These are phyloP conservation scores for Helichrysum umbraculigerum DNA, from an alignment of 129 eudicot genomes.

Conservation along the genomic window DNA sequence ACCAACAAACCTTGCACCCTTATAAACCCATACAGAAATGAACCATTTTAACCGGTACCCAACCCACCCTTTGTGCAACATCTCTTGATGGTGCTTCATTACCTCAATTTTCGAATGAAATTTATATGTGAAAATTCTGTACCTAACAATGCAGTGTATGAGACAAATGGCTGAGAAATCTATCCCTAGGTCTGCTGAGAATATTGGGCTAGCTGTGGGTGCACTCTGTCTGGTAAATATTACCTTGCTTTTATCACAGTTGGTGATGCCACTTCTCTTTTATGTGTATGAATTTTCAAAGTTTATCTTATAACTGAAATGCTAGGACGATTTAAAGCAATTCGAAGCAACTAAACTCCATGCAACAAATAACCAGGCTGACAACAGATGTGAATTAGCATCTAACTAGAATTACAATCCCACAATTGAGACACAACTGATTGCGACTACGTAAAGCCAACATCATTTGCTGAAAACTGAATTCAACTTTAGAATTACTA, in stretches of 20 bases:
- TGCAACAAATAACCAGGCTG: slow-evolving; percentile 2
- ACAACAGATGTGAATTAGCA: slow-evolving; percentile 2
- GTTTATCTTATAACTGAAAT: background rate
- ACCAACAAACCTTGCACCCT: background rate
- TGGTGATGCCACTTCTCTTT: slow-evolving; percentile 20
- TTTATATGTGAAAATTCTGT: background rate
- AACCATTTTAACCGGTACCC: background rate
- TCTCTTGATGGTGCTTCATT: background rate
- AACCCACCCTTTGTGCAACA: background rate
- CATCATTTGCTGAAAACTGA: background rate
- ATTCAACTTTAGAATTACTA: background rate
- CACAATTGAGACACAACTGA: slow-evolving; percentile 11
- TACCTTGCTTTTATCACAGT: slow-evolving; percentile 26
- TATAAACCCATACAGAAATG: background rate
- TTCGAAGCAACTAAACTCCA: background rate
- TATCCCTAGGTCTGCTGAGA: slow-evolving; percentile 88
- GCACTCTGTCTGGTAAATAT: slow-evolving; percentile 80
- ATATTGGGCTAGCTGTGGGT: slow-evolving; percentile 84
- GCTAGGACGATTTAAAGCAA: background rate
- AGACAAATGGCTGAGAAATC: slow-evolving; percentile 67
- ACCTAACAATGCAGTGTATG: slow-evolving; percentile 51
- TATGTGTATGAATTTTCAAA: background rate
- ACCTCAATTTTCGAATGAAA: background rate
- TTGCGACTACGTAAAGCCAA: background rate
- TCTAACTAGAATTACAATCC: slow-evolving; percentile 1